Evolutionary conservation across 805 yeast species (phyloP), one percentile per base, ranked within the genome.

Genomic region (Candida oleophila): DNA sequence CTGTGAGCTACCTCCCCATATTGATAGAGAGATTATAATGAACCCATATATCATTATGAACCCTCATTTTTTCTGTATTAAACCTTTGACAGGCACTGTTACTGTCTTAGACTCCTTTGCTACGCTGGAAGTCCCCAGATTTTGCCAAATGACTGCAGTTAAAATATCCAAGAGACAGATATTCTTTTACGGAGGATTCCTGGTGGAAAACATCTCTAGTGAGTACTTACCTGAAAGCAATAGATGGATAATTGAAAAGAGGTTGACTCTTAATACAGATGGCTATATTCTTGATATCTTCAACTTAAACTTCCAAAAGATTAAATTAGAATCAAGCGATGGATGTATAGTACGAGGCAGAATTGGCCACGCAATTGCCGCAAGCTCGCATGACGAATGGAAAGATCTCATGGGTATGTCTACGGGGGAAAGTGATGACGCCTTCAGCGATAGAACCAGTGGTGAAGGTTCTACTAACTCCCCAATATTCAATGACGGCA

Each of bases 131-230:
- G 55, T 70, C 3, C 89, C 90, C 0, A 76, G 78, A 3, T 75
- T 84, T 16, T 56, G 78, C 38, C 74, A 80, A 45, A 65, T 81
- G 59, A 55, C 72, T 4, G 72, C 78, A 15, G 69, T 80, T 7
- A 70, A 65, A 45, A 65, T 86, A 3, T 77, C 87, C 3, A 68
- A 73, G n/a, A 64, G 80, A 33, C 83, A 83, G 54, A 71, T 81
- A 14, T 73, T 85, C 51, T 74, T 77, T 48, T 84, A 79, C 57
- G 95, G 92, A n/a, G 95, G 94, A 0, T 78, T 84, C 58, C 78
- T 77, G 44, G 46, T 71, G 18, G 49, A 52, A 20, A 55, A 55
- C 15, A 60, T 55, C 11, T 53, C 62, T 1, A 64, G 61, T 5
- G 45, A 46, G 1, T 60, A 65, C 46, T 46, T 54, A 4, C 55